Evolutionary conservation across 2,329 filamentous ascomycete species (phyloP), one percentile per base, ranked within the genome.

Genomic region (Colletotrichum scovillei): DNA sequence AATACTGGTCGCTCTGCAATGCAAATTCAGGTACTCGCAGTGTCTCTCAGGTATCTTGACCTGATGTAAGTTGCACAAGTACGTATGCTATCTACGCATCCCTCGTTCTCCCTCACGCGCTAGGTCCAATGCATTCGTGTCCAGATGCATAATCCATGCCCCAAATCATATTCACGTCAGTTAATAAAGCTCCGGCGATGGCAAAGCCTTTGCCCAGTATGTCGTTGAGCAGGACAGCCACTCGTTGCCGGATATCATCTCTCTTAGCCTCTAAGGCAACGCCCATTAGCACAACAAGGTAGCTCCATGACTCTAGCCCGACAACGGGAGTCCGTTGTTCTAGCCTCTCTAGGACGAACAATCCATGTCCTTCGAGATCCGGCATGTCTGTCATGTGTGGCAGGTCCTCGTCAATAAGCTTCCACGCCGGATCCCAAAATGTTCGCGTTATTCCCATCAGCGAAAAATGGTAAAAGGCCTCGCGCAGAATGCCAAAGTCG

Each of bases 361-460:
- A 14, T 6, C 32, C 60, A 28, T 65, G 49, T 6, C 60, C 56
- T 28, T 73, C 70, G 9, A 65, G 46, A 11, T 73, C 38, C 14
- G 46, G 26, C 60, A 70, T 30, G 12, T 65, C 35, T 19, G 22
- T 24, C 22, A 66, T 38, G 22, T n/a, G 24, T 16, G 70, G 70
- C 55, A 73, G 32, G 35, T 65, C 35, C 19, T 65, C 46, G 35
- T 65, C 70, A 12, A 73, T 22, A 12, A 73, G 67, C 11, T 62
- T 70, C 70, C 70, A 73, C 1, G 57, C 42, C 1, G 70, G 67
- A 22, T 70, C 70, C 46, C 55, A 65, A 16, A 73, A 73, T 7
- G 56, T 52, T 2, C 70, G 67, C 11, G 67, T 73, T 8, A 73
- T 46, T 1, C 55, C 70, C 67, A 73, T 73, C 8, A 70, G 35